phyloP scores from a whole-genome alignment of 1,284 basidiomycete genomes.

The Pholiota adiposa region DNA sequence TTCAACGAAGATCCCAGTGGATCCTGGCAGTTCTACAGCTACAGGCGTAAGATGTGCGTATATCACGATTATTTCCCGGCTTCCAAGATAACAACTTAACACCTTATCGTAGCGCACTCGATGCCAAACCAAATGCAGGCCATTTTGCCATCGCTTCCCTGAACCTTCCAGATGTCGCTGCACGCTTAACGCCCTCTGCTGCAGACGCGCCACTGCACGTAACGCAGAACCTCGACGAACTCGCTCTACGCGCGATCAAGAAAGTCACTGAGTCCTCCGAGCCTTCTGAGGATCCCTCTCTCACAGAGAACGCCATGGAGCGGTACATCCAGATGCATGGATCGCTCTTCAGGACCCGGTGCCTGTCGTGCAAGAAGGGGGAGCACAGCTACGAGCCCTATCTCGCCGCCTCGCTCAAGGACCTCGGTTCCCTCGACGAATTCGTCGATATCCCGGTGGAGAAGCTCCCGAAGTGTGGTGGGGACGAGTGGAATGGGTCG shows the following conservation, averaged over 20 bases:
- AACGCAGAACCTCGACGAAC: conserved; percentile 40
- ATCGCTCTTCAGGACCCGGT: conserved; percentile 43
- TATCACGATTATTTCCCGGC: too few species aligned
- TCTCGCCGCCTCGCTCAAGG: conserved; percentile 24
- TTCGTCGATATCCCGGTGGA: too few species aligned
- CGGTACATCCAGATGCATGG: conserved; percentile 51
- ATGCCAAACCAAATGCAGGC: conserved; percentile 36
- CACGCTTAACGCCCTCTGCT: conserved; percentile 30
- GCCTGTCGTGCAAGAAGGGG: conserved; percentile 41
- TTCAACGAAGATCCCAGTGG: conserved; percentile 55
- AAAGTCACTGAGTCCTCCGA: conserved; percentile 17
- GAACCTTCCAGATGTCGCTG: conserved; percentile 25
- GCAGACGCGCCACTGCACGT: conserved; percentile 28
- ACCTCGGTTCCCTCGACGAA: background rate
- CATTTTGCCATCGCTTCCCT: conserved; percentile 36
- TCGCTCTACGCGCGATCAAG: conserved; percentile 32
- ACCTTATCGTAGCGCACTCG: conserved; percentile 29
- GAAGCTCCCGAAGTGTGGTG: too few species aligned
- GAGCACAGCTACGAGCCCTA: conserved; percentile 27
- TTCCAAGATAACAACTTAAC: background rate
- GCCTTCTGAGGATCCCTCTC: background rate
- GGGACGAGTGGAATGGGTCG: too few species aligned
- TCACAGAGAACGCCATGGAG: conserved; percentile 8
- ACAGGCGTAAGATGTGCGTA: conserved; percentile 53
- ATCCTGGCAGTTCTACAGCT: conserved; percentile 73